Base-by-base conservation (phyloP, 352 stramenopile genomes). In the Pythium vanterpoolii region DNA sequence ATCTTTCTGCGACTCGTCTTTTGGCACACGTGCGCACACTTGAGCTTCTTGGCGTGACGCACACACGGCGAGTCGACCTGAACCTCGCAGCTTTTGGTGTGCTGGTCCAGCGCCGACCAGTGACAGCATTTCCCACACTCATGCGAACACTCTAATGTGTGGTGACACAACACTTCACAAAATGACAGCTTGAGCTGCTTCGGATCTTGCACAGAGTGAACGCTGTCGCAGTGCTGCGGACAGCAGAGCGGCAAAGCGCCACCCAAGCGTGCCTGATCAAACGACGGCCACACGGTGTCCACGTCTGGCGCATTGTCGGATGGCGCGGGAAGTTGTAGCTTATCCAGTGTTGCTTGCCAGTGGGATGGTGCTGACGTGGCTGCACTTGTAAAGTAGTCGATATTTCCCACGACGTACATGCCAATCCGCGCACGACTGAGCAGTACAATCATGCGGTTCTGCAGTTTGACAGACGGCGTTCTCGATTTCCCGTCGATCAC, bases 371-470 rank as follows among this genome's bases (percentile, higher is more conserved):
- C 75, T 5, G 57, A 53, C 3, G 39, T 40, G 4, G 40, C 21
- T 4, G 46, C 14, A 8, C 62, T 66, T 13, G 75, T 73, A 52
- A 96, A 96, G 66, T 95, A 96, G 33, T 79, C 71, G 2, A 74
- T 73, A 58, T 96, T 96, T 0, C 81, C 86, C 2, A 96, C 53
- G 16, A 96, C 79, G 50, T 89, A 96, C 71, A 93, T 90, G 5
- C 84, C 89, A 27, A 96, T 69, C 3, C 89, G 72, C 43, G 89
- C 87, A 54, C 89, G 83, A 69, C 83, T 94, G 26, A 96, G 64
- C 21, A 96, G 64, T 8, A 96, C 89, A 54, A 96, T 93, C 83
- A 96, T 96, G 3, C 87, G 75, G 51, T 96, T 96, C 48, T 89
- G 77, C 5, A 95, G 58, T 53, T 94, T 95, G n/a, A 95, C 87